Evolutionary conservation across 805 yeast species (phyloP), one percentile per base, ranked within the genome.

Genomic region (Saccharomycopsis lassenensis): DNA sequence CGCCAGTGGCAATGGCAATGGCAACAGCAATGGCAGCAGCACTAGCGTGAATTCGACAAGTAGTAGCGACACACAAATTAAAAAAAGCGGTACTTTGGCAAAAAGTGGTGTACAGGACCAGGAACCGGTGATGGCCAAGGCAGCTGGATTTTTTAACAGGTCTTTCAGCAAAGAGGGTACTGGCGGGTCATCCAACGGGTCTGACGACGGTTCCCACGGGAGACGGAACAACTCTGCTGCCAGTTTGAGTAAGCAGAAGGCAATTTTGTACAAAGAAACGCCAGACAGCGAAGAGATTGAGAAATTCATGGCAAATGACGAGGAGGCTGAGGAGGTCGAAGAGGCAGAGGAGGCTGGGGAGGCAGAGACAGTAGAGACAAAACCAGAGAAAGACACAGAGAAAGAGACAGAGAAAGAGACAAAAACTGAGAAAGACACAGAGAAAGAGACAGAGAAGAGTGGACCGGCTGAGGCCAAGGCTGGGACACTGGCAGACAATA

Each of bases 241-340:
- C n/a, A n/a, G n/a, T n/a, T n/a, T n/a, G n/a, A n/a, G n/a, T n/a
- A n/a, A n/a, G n/a, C n/a, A n/a, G n/a, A n/a, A n/a, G n/a, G n/a
- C n/a, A 35, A 50, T 66, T 1, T 50, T 72, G 23, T 43, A 52
- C 15, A 58, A 63, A 4, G 46, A 50, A 34, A 71, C 80, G 3
- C 79, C 77, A 1, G 68, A 61, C 29, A 59, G 63, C 3, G 56
- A 51, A 2, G 65, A 60, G 2, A 49, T 72, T 28, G 40, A 35
- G 40, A 52, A 57, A 0, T 74, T 67, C 40, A 77, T 77, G 1
- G 58, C 58, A 24, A 70, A 69, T 39, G 69, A 57, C 25, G 51
- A 47, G 12, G 45, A 44, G 17, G 33, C 29, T 16, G 44, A 37
- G 18, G 27, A 7, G 12, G 29, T 16, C 17, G 29, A 39, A 12